Conservation (phyloP, 129 eudicot genomes). For the Pseudognaphalium luteoalbum region DNA sequence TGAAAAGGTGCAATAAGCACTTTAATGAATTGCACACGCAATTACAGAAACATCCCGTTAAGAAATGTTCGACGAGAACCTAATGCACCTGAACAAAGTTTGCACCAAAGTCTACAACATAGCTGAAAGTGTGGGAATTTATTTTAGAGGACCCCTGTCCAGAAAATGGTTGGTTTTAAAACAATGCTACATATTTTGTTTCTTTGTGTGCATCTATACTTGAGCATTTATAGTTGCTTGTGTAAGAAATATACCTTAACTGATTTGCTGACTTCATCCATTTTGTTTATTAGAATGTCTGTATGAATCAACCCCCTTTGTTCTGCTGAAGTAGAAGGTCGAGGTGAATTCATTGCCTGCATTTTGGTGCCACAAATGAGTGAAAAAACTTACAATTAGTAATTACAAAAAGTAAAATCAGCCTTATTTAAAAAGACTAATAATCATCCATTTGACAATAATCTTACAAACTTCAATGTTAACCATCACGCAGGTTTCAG, state of each 20-base stretch:
- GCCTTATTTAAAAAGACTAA: neutral
- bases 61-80: neutral
- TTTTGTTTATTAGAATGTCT: constrained; percentile 59
- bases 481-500: neutral
- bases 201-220: neutral
- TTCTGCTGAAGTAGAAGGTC: constrained; percentile 37
- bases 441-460: neutral
- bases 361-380: neutral
- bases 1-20: neutral
- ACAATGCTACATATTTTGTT: too few species aligned
- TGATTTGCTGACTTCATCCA: constrained; percentile 66
- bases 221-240: neutral
- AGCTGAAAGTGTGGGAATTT: neutral
- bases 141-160: neutral
- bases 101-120: neutral
- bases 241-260: constrained; percentile 46
- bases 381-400: neutral
- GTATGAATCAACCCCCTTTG: constrained; percentile 42
- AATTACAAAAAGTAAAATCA: neutral
- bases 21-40: neutral
- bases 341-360: constrained; percentile 45
- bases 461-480: neutral
- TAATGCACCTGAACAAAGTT: neutral
- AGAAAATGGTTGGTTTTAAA: neutral
- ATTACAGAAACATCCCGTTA: neutral